Conservation (phyloP, 1,139 yeast genomes). For the Taiozyma sp. region DNA sequence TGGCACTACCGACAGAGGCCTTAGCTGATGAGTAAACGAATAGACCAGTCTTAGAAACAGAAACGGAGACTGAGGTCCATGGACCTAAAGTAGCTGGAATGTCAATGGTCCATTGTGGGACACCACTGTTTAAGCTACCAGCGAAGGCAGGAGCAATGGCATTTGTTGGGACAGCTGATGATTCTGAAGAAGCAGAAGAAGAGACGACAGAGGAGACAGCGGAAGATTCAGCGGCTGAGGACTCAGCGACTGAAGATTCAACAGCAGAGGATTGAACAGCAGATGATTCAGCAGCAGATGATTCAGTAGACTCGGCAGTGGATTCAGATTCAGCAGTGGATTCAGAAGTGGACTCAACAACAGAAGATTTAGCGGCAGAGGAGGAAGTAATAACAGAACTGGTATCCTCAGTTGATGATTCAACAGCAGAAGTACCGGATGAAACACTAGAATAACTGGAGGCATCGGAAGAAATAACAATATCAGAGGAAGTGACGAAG, state of each 20-base stretch:
- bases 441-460: no score
- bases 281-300: neutral
- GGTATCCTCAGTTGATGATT: no score
- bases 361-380: no score
- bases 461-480: no score
- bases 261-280: neutral
- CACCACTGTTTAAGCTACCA: neutral
- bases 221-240: neutral
- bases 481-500: no score
- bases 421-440: no score
- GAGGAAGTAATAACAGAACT: no score
- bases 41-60: slow-evolving; percentile 1
- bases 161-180: neutral
- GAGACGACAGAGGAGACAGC: neutral
- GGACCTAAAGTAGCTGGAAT: slow-evolving; percentile 2
- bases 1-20: neutral
- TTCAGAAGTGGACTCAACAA: neutral
- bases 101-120: neutral
- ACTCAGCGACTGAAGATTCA: neutral
- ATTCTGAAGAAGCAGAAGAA: neutral
- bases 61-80: slow-evolving; percentile 1
- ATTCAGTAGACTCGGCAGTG: neutral
- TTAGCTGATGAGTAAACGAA: neutral
- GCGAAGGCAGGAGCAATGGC: neutral
- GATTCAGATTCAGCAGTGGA: neutral